Evolutionary conservation across 495 filamentous ascomycete genomes (phyloP), one percentile per base, ranked within the genome.

Genomic region (Penicillium manginii): DNA sequence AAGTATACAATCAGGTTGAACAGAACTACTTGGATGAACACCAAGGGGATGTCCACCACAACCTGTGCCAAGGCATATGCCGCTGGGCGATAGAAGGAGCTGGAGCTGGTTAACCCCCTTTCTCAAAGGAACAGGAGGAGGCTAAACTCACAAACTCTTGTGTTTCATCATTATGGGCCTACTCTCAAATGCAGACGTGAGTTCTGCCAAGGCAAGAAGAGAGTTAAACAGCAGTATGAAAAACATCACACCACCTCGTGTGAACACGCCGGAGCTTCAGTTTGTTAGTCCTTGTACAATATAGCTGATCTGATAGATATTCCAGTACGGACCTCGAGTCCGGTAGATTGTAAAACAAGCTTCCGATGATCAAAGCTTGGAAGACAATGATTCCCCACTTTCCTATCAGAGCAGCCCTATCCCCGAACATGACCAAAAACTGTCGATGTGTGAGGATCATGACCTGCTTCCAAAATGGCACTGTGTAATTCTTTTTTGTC

Each of bases 1-100:
- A 91, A 93, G 73, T 92, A 94, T 18, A 94, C 82, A 37, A 94
- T 81, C 23, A 93, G 55, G 54, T 88, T 80, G 70, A 93, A 96
- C 5, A 93, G 68, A 5, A 84, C 58, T 0, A 91, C 86, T 62
- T 93, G 88, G 26, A 86, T 66, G 19, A 91, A 73, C 3, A 90
- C 82, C 5, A 92, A 74, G 2, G 91, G 91, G 3, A 91, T 67
- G 66, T 96, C 92, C 12, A 90, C 83, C 12, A 91, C 78, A 2
- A 89, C 88, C 43, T 92, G 85, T 2, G 90, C 91, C 35, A 96
- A 79, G 5, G 86, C 88, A 58, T 86, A 91, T 42, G 92, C 91
- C 2, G 88, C 81, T 12, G 92, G 91, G 3, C 90, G 86, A 66
- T 93, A 93, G 68, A 96, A 93, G 2, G 88, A 88, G 66, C 78